A percentile compares a stretch with the other conserved stretches of the same genome.
Conservation (phyloP, 2,329 filamentous ascomycete genomes). For the Fusarium sp. region DNA sequence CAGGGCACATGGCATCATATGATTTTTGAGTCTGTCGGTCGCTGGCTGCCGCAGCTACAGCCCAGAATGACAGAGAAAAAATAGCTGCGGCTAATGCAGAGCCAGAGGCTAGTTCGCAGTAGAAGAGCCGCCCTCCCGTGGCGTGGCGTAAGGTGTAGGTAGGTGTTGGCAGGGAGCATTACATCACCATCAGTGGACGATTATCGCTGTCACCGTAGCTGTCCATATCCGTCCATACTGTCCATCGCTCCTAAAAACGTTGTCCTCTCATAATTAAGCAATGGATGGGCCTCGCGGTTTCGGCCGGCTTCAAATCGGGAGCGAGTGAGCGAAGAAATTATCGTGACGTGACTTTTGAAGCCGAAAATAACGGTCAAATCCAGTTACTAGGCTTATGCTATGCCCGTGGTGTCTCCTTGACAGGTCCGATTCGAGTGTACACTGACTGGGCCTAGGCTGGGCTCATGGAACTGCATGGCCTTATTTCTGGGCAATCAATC, state of each 20-base stretch:
- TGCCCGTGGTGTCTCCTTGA: conserved; percentile 34
- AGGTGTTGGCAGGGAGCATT: conserved; percentile 24
- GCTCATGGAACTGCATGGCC: conserved; percentile 24
- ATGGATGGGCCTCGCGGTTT: conserved; percentile 16
- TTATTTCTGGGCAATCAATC: conserved; percentile 37
- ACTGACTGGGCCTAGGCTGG: neutral
- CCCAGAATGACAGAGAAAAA: conserved; percentile 5
- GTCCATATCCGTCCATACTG: too few species aligned
- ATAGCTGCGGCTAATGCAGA: conserved; percentile 13
- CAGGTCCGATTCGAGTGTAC: conserved; percentile 26
- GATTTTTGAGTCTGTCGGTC: conserved; percentile 29
- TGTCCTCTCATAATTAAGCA: neutral
- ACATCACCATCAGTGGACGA: conserved; percentile 39
- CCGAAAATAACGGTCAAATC: conserved; percentile 10
- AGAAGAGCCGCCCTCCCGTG: conserved; percentile 38
- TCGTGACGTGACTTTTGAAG: conserved; percentile 18
- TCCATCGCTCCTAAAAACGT: too few species aligned
- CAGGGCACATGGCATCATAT: conserved; percentile 43
- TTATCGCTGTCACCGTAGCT: conserved; percentile 2
- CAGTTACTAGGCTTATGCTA: conserved; percentile 8
- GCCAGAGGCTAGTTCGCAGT: conserved; percentile 9
- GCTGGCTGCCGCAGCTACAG: neutral
- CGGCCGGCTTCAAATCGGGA: conserved; percentile 11
- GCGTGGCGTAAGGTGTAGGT: conserved; percentile 2
- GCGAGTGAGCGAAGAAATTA: conserved; percentile 35